Conservation (phyloP, 208 protist species). For the Trypanosoma melophagium region DNA sequence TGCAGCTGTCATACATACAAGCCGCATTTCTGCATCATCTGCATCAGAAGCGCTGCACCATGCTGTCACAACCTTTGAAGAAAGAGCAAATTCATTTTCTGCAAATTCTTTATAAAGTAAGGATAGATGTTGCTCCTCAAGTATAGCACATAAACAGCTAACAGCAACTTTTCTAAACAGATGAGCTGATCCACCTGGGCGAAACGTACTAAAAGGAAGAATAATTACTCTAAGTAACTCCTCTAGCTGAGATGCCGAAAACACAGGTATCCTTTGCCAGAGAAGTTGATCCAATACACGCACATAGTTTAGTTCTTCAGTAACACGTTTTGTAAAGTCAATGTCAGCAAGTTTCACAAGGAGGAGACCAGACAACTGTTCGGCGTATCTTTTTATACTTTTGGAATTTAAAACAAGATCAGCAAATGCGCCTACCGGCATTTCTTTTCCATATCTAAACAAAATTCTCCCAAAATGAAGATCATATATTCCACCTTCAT, state of each 20-base stretch:
- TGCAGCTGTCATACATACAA: conserved; percentile 68
- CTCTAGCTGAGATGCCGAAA: conserved; percentile 40
- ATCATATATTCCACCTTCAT: conserved; percentile 59
- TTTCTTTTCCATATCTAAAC: conserved; percentile 47
- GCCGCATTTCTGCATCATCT: conserved; percentile 85
- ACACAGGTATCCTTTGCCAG: conserved; percentile 37
- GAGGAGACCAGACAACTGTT: conserved; percentile 62
- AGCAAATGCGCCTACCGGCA: conserved; percentile 75
- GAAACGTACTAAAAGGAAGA: conserved; percentile 62
- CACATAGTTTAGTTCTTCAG: conserved; percentile 77
- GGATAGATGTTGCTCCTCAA: conserved; percentile 31
- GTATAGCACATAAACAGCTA: conserved; percentile 69
- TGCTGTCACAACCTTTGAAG: conserved; percentile 44
- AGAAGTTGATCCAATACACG: conserved; percentile 72
- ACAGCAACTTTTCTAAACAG: conserved; percentile 88
- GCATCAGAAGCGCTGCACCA: conserved; percentile 81
- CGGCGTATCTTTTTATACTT: conserved; percentile 25
- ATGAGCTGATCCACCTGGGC: conserved; percentile 60
- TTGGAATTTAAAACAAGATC: conserved; percentile 60
- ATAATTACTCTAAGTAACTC: conserved; percentile 70
- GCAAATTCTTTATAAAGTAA: conserved; percentile 29
- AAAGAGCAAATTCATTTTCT: conserved; percentile 39
- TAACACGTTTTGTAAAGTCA: conserved; percentile 71
- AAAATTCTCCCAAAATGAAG: conserved; percentile 65
- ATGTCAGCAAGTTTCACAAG: conserved; percentile 59